Conservation (phyloP, 768 basidiomycete genomes). For the Tephrocybe sp. region DNA sequence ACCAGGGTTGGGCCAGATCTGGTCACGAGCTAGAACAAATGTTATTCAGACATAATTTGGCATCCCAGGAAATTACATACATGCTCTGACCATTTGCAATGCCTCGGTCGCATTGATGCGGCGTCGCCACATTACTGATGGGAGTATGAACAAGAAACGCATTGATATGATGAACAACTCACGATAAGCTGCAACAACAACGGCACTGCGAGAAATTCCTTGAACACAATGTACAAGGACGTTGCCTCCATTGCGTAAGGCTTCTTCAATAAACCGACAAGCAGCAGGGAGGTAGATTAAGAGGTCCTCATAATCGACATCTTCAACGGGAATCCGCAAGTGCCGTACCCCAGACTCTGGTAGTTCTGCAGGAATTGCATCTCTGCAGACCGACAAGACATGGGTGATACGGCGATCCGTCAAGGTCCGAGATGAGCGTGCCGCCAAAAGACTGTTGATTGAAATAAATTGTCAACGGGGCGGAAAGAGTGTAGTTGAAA, state of each 20-base stretch:
- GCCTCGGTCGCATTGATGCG: conserved; percentile 56
- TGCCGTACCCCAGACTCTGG: conserved; percentile 69
- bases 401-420: conserved; percentile 76
- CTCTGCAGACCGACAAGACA: conserved; percentile 73
- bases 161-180: conserved; percentile 23
- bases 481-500: conserved; percentile 11
- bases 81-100: conserved; percentile 56
- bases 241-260: conserved; percentile 53
- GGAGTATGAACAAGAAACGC: conserved; percentile 5
- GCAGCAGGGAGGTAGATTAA: conserved; percentile 64
- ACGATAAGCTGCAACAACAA: conserved; percentile 79
- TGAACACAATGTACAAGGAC: conserved; percentile 69
- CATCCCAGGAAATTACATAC: conserved; percentile 29
- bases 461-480: conserved; percentile 15
- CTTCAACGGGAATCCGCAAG: conserved; percentile 67
- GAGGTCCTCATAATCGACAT: conserved; percentile 68
- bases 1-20: conserved; percentile 77
- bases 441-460: conserved; percentile 57
- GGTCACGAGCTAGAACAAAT: conserved; percentile 54
- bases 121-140: conserved; percentile 64
- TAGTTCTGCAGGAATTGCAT: conserved; percentile 67
- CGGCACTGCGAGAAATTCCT: conserved; percentile 63
- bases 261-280: conserved; percentile 64
- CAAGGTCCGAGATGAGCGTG: conserved; percentile 67
- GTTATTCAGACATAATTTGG: not conserved